Percentiles rank a stretch among this genome's conserved stretches.
These are phyloP conservation scores for Peltaster fructicola DNA, from an alignment of 2,329 filamentous ascomycete species.

Conservation along the genomic window DNA sequence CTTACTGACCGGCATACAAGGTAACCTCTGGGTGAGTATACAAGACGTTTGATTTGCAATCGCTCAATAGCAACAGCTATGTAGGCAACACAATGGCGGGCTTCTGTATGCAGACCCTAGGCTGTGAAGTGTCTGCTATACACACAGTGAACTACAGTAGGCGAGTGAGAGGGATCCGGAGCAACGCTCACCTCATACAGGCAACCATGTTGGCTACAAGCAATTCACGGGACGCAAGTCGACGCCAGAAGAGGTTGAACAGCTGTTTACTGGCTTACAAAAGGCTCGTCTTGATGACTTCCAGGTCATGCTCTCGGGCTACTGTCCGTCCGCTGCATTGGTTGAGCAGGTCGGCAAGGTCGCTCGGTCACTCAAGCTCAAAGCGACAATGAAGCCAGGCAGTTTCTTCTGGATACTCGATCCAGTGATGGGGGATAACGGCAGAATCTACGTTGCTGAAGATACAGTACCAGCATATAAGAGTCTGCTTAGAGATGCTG, in stretches of 20 bases:
- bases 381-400: conserved; percentile 39
- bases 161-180: not conserved
- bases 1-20: conserved; percentile 23
- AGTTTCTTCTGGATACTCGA: conserved; percentile 95
- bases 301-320: conserved; percentile 87
- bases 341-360: conserved; percentile 75
- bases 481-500: conserved; percentile 57
- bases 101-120: conserved; percentile 82
- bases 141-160: conserved; percentile 96
- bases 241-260: conserved; percentile 62
- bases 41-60: not conserved
- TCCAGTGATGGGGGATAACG: conserved; percentile 96
- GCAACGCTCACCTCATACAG: conserved; percentile 28
- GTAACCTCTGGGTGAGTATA: conserved; percentile 54
- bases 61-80: conserved; percentile 41
- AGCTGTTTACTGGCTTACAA: conserved; percentile 69
- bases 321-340: conserved; percentile 72
- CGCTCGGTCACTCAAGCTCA: conserved; percentile 58
- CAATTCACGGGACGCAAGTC: conserved; percentile 75
- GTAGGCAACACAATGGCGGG: conserved; percentile 96
- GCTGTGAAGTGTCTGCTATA: conserved; percentile 81
- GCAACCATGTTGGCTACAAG: conserved; percentile 86
- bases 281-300: conserved; percentile 76
- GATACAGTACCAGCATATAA: conserved; percentile 88
- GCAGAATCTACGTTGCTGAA: conserved; percentile 73